Evolutionary conservation across 129 eudicot genomes (phyloP).

Genomic region (Centrapalus pauciflorus): DNA sequence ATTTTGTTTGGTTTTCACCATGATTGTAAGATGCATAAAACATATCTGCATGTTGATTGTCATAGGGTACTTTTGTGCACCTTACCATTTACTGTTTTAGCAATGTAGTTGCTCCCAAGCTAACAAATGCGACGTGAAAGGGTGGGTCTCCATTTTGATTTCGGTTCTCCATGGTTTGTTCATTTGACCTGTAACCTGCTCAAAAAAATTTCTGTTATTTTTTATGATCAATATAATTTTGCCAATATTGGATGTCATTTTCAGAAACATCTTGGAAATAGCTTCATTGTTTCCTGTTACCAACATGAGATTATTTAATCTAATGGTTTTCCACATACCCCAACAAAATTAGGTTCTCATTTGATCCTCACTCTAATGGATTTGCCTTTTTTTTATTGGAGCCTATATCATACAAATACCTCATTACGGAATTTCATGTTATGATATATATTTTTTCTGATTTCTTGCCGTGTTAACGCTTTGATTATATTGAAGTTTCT

Average conservation of each 20-base stretch:
- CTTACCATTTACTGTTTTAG: neutral
- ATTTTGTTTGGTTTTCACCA: neutral
- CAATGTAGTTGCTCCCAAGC: neutral
- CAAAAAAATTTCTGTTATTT: neutral
- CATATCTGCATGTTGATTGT: neutral
- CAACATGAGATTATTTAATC: neutral
- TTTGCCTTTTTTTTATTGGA: too few relatives aligned
- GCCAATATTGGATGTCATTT: neutral
- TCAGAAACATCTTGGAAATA: neutral
- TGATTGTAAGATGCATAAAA: neutral
- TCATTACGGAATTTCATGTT: neutral
- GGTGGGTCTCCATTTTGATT: neutral
- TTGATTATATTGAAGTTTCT: neutral
- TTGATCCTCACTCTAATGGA: too few relatives aligned
- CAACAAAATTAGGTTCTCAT: too few relatives aligned
- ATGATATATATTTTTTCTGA: neutral
- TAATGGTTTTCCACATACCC: too few relatives aligned
- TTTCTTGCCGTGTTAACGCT: neutral
- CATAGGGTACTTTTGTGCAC: neutral
- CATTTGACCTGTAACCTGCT: neutral
- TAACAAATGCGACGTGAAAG: neutral
- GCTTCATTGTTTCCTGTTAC: neutral
- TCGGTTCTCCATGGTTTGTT: neutral
- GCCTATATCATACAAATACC: neutral
- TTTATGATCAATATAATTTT: neutral